Evolutionary conservation across 371 early-diverging fungal species (phyloP).

Genomic region (Mucor ambiguus): DNA sequence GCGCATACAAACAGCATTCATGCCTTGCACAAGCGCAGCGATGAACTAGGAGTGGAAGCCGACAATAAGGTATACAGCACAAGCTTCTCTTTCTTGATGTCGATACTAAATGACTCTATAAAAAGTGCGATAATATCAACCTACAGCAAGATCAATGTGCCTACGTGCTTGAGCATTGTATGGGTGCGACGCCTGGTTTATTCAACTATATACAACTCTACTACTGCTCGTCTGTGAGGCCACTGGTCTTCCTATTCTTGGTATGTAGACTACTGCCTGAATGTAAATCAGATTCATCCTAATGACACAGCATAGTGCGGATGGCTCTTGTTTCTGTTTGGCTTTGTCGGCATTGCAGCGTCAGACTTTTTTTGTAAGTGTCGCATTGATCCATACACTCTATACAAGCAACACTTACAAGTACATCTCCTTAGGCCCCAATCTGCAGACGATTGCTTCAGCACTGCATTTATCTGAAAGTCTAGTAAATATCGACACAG

Average conservation of each 20-base stretch:
- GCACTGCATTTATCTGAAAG: slow-evolving; percentile 66
- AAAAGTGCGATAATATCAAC: slow-evolving; percentile 59
- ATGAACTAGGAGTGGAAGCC: background rate
- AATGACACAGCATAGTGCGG: slow-evolving; percentile 33
- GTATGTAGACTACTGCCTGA: slow-evolving; percentile 25
- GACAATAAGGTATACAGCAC: background rate
- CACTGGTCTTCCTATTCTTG: slow-evolving; percentile 44
- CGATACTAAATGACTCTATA: background rate
- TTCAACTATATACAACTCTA: slow-evolving; percentile 65
- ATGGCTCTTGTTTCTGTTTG: slow-evolving; percentile 67
- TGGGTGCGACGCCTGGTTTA: slow-evolving; percentile 56
- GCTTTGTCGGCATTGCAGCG: slow-evolving; percentile 71
- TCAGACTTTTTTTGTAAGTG: slow-evolving; percentile 72
- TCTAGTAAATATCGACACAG: slow-evolving; percentile 41
- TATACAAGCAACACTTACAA: too few species aligned
- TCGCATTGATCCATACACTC: too few species aligned
- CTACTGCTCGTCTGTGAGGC: slow-evolving; percentile 57
- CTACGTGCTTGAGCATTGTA: slow-evolving; percentile 56
- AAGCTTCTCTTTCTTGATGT: background rate
- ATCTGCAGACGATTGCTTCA: slow-evolving; percentile 66
- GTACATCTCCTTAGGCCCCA: slow-evolving; percentile 61
- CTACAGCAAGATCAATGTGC: slow-evolving; percentile 58
- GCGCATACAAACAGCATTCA: slow-evolving; percentile 1
- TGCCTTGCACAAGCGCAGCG: slow-evolving; percentile 1
- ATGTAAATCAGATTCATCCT: background rate